These are phyloP conservation scores for Diaporthe aspalathi DNA, from an alignment of 2,329 filamentous ascomycete species.

Conservation along the genomic window DNA sequence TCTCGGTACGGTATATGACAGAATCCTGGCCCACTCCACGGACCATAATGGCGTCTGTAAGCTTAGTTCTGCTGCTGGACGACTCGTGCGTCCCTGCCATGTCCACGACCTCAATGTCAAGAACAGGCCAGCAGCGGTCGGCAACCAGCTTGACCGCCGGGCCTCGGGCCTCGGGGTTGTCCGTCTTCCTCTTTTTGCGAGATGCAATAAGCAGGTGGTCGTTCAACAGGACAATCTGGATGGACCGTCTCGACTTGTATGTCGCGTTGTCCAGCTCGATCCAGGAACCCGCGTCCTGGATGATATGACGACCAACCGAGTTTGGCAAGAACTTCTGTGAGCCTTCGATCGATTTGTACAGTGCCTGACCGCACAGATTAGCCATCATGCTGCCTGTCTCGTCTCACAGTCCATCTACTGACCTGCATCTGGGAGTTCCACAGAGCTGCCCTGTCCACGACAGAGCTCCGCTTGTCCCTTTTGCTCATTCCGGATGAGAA, in stretches of 20 bases:
- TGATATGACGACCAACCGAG: slow-evolving; percentile 88
- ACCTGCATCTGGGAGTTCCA: slow-evolving; percentile 77
- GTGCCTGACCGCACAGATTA: slow-evolving; percentile 57
- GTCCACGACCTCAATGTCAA: slow-evolving; percentile 93
- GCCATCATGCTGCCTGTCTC: not conserved
- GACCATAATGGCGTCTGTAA: slow-evolving; percentile 90
- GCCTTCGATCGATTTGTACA: slow-evolving; percentile 98
- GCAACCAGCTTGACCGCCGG: slow-evolving; percentile 84
- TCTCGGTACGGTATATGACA: slow-evolving; percentile 93
- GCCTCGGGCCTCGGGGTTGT: slow-evolving; percentile 67
- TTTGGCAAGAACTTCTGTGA: slow-evolving; percentile 97
- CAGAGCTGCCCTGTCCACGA: slow-evolving; percentile 74
- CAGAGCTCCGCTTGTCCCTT: slow-evolving; percentile 88
- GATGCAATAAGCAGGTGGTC: slow-evolving; percentile 93
- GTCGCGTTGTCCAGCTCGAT: slow-evolving; percentile 97
- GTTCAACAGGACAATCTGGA: slow-evolving; percentile 93
- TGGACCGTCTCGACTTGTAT: slow-evolving; percentile 89
- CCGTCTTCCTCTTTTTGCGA: slow-evolving; percentile 89
- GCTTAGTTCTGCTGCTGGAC: slow-evolving; percentile 68
- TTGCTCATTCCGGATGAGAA: slow-evolving; percentile 70
- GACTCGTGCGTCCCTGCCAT: slow-evolving; percentile 76
- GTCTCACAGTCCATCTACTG: slow-evolving; percentile 10
- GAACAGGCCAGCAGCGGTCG: slow-evolving; percentile 91
- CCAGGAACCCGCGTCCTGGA: slow-evolving; percentile 93
- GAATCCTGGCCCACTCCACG: slow-evolving; percentile 87